Conservation (phyloP, 2,329 filamentous ascomycete species). For the Nemania bipapillata region DNA sequence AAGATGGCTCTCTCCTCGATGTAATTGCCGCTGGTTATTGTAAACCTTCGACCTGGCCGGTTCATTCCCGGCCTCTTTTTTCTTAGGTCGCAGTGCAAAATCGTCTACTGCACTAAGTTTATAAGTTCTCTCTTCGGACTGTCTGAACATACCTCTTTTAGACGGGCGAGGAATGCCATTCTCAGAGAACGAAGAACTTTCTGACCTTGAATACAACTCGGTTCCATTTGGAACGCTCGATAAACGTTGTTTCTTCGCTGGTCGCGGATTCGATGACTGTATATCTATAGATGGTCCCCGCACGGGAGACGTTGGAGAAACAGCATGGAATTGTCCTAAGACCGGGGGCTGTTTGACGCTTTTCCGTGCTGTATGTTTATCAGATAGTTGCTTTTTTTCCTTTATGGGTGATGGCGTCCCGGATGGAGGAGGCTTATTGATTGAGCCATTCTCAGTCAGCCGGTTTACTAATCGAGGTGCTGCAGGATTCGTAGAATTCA, state of each 20-base stretch:
- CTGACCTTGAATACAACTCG: constrained; percentile 28
- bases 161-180: constrained; percentile 31
- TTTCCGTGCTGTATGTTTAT: constrained; percentile 45
- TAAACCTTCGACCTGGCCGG: constrained; percentile 25
- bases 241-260: constrained; percentile 40
- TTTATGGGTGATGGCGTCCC: constrained; percentile 19
- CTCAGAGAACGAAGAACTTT: constrained; percentile 28
- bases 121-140: constrained; percentile 33
- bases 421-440: constrained; percentile 37
- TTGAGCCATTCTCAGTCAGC: constrained; percentile 4
- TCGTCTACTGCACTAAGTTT: constrained; percentile 41
- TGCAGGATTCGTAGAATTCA: constrained; percentile 1
- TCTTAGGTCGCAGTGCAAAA: constrained; percentile 46
- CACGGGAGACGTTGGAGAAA: constrained; percentile 26
- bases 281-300: constrained; percentile 27
- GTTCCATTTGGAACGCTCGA: constrained; percentile 27
- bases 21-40: constrained; percentile 28
- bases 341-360: constrained; percentile 33
- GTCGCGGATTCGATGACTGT: constrained; percentile 29
- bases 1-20: constrained; percentile 23
- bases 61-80: constrained; percentile 34
- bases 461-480: constrained; percentile 4
- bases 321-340: constrained; percentile 5
- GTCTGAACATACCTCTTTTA: constrained; percentile 32
- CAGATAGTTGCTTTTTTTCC: constrained; percentile 44